Percentiles rank a stretch among this genome's conserved stretches.
Conservation (phyloP, 2,329 filamentous ascomycete species). For the Exutisphaerella laricina region DNA sequence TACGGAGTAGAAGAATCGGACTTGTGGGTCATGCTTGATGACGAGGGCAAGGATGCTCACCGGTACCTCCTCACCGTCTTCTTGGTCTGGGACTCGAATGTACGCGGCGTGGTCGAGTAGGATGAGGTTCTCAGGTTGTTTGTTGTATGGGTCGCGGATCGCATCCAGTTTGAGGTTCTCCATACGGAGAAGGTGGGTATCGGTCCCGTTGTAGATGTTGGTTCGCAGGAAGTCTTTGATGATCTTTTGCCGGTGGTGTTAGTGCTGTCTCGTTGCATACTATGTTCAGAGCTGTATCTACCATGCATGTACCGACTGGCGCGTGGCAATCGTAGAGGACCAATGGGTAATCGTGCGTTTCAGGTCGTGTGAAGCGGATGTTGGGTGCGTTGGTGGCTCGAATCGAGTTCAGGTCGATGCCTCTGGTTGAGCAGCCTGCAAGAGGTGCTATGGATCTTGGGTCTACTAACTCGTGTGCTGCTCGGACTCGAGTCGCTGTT, state of each 20-base stretch:
- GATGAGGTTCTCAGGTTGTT: conserved; percentile 10
- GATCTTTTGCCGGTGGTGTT: neutral
- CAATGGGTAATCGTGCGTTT: conserved; percentile 16
- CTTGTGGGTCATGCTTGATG: conserved; percentile 13
- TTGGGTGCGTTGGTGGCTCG: conserved; percentile 9
- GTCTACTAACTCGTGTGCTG: neutral
- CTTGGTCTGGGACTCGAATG: conserved; percentile 1
- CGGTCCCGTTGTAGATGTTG: neutral
- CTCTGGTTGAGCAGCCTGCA: conserved; percentile 6
- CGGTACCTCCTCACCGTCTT: conserved; percentile 4
- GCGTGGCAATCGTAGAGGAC: conserved; percentile 12
- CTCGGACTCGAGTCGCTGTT: neutral
- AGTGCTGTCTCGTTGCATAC: neutral
- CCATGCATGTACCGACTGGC: conserved; percentile 12
- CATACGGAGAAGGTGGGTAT: conserved; percentile 14
- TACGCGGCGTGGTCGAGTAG: conserved; percentile 18
- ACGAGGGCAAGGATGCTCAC: conserved; percentile 20
- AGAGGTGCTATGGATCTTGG: neutral
- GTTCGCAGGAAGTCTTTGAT: neutral
- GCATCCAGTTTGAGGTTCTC: conserved; percentile 19
- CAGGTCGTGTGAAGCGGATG: conserved; percentile 13
- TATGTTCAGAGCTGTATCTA: neutral
- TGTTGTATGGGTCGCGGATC: conserved; percentile 5
- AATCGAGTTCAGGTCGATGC: conserved; percentile 20
- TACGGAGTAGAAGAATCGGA: conserved; percentile 24